phyloP scores from a whole-genome alignment of 306 rosid species.

The Medicago arabica region DNA sequence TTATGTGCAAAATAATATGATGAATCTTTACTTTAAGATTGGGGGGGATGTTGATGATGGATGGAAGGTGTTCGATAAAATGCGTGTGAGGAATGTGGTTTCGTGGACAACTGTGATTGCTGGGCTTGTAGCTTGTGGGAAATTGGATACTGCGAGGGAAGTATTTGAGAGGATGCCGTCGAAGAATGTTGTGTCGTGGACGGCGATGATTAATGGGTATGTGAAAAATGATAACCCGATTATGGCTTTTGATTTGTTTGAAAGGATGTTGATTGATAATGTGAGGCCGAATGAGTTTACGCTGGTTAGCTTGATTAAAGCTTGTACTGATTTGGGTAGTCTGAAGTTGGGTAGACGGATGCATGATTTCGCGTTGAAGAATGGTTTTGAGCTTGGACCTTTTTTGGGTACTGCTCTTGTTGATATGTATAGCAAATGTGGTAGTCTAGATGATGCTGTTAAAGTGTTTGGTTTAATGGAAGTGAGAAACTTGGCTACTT shows the following conservation, averaged over 20 bases:
- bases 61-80: slow-evolving; percentile 64
- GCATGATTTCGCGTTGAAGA: slow-evolving; percentile 58
- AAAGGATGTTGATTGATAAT: slow-evolving; percentile 61
- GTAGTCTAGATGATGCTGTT: slow-evolving; percentile 60
- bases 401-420: slow-evolving; percentile 71
- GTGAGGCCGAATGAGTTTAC: slow-evolving; percentile 71
- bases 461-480: slow-evolving; percentile 56
- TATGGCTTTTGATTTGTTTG: slow-evolving; percentile 59
- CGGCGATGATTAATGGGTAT: slow-evolving; percentile 71
- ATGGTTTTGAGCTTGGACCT: slow-evolving; percentile 55
- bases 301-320: slow-evolving; percentile 64
- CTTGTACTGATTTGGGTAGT: slow-evolving; percentile 68
- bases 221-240: slow-evolving; percentile 53
- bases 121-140: slow-evolving; percentile 57
- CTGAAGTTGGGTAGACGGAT: slow-evolving; percentile 60
- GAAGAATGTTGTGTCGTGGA: slow-evolving; percentile 77
- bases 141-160: slow-evolving; percentile 47
- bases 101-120: slow-evolving; percentile 69
- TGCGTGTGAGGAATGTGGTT: slow-evolving; percentile 62
- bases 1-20: slow-evolving; percentile 66
- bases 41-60: slow-evolving; percentile 47
- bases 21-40: slow-evolving; percentile 64
- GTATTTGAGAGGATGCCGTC: slow-evolving; percentile 62
- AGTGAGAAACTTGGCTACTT: slow-evolving; percentile 63
- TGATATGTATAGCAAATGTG: slow-evolving; percentile 82